A percentile compares a stretch with the other conserved stretches of the same genome.
Evolutionary conservation across 2,329 filamentous ascomycete genomes (phyloP).

Genomic region (Mycosphaerella sp.): DNA sequence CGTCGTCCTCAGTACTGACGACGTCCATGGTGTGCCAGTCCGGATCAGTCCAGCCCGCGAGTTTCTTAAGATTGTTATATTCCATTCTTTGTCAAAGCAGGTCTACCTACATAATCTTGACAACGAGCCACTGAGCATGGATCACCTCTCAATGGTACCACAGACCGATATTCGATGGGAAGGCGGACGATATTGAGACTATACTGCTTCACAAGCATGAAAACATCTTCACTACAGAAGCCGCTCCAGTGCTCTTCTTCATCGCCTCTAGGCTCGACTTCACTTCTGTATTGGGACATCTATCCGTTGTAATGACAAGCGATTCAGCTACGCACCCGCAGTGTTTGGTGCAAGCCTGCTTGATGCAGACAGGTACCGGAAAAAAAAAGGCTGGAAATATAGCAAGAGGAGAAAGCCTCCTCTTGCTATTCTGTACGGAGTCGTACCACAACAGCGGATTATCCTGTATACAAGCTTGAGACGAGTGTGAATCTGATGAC

Average conservation of each 20-base stretch:
- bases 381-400: background rate
- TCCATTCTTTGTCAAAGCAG: constrained; percentile 37
- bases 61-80: constrained; percentile 24
- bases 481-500: background rate
- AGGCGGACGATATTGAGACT: constrained; percentile 43
- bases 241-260: constrained; percentile 34
- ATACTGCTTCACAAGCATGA: constrained; percentile 36
- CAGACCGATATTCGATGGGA: constrained; percentile 52
- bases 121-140: constrained; percentile 39
- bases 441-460: constrained; percentile 1
- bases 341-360: background rate
- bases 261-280: constrained; percentile 36
- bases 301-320: constrained; percentile 3
- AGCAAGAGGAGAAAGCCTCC: background rate
- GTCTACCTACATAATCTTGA: constrained; percentile 42
- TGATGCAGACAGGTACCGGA: background rate
- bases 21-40: too few species aligned
- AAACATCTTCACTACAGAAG: constrained; percentile 39
- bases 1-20: too few species aligned
- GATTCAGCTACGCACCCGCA: background rate
- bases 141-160: constrained; percentile 45
- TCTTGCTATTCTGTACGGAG: background rate
- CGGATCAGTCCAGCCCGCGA: too few species aligned
- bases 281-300: constrained; percentile 2
- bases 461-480: background rate